Evolutionary conservation across 768 basidiomycete species (phyloP).

Genomic region (Tricholoma bakamatsutake): DNA sequence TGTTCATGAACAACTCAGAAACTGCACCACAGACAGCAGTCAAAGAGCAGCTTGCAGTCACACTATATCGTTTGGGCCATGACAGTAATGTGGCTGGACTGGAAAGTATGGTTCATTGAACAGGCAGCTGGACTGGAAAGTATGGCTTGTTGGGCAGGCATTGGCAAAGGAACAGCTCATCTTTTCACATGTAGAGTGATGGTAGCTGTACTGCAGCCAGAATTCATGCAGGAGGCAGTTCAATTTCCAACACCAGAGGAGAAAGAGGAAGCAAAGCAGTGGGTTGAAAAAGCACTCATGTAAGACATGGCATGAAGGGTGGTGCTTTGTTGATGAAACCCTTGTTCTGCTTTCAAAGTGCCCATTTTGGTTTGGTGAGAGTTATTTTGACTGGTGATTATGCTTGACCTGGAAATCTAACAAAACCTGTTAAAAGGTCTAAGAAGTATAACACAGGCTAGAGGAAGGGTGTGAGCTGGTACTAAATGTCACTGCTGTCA

Average conservation of each 20-base stretch:
- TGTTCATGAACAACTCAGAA: not conserved
- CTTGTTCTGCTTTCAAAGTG: conserved; percentile 4
- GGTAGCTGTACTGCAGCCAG: not conserved
- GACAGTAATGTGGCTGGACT: too few relatives aligned
- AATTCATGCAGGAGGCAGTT: not conserved
- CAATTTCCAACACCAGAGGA: not conserved
- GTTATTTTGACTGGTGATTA: too few relatives aligned
- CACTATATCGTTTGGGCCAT: not conserved
- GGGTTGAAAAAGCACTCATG: not conserved
- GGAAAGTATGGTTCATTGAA: too few relatives aligned
- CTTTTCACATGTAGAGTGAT: not conserved
- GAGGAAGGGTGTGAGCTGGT: too few relatives aligned
- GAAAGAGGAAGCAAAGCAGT: not conserved
- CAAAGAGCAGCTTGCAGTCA: not conserved
- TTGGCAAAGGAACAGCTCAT: not conserved
- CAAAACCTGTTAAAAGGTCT: too few relatives aligned
- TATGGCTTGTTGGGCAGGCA: not conserved
- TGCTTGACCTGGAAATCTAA: too few relatives aligned
- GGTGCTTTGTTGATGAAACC: not conserved
- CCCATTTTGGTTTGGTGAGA: conserved; percentile 20
- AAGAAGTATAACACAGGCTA: too few relatives aligned
- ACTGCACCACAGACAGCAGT: not conserved
- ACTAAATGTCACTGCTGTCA: too few relatives aligned
- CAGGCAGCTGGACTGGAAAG: not conserved
- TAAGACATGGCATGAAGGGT: not conserved